Percentiles rank a stretch among this genome's conserved stretches.
Conservation (phyloP, 768 basidiomycete species). For the Thelephora ganbajun region DNA sequence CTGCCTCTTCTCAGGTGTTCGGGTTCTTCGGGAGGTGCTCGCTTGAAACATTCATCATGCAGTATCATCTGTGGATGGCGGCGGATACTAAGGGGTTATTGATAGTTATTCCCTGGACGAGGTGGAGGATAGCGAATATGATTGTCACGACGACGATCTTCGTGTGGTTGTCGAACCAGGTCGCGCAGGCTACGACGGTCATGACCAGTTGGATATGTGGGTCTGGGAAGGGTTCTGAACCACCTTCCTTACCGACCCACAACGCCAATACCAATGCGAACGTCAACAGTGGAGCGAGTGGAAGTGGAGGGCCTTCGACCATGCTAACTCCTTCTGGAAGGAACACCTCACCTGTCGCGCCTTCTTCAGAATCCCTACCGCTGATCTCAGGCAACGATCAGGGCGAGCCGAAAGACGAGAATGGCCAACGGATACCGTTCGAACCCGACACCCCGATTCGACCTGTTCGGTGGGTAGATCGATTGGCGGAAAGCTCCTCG, state of each 20-base stretch:
- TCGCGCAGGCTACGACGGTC: slow-evolving; percentile 61
- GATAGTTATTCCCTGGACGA: slow-evolving; percentile 60
- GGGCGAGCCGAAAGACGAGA: slow-evolving; percentile 11
- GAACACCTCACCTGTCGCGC: background rate
- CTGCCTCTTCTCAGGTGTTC: slow-evolving; percentile 53
- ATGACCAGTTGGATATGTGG: slow-evolving; percentile 49
- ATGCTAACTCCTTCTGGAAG: slow-evolving; percentile 1
- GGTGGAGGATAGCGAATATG: slow-evolving; percentile 67
- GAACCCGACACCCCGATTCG: slow-evolving; percentile 27
- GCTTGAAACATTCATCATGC: slow-evolving; percentile 84
- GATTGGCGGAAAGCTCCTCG: slow-evolving; percentile 24
- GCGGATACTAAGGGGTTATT: slow-evolving; percentile 75
- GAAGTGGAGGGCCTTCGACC: background rate
- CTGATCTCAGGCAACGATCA: slow-evolving; percentile 10
- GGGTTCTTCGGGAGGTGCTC: slow-evolving; percentile 79
- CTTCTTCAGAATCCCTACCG: slow-evolving; percentile 11
- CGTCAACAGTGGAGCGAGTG: background rate
- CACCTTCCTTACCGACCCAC: slow-evolving; percentile 10
- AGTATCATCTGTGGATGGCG: slow-evolving; percentile 80
- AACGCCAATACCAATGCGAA: slow-evolving; percentile 3
- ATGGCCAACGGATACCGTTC: slow-evolving; percentile 17
- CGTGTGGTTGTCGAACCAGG: slow-evolving; percentile 64
- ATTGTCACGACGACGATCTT: slow-evolving; percentile 65
- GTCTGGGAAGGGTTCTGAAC: slow-evolving; percentile 14
- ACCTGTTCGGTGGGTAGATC: slow-evolving; percentile 36